Evolutionary conservation across 176 grass and related monocot genomes (phyloP).

Genomic region (Poa pratensis): DNA sequence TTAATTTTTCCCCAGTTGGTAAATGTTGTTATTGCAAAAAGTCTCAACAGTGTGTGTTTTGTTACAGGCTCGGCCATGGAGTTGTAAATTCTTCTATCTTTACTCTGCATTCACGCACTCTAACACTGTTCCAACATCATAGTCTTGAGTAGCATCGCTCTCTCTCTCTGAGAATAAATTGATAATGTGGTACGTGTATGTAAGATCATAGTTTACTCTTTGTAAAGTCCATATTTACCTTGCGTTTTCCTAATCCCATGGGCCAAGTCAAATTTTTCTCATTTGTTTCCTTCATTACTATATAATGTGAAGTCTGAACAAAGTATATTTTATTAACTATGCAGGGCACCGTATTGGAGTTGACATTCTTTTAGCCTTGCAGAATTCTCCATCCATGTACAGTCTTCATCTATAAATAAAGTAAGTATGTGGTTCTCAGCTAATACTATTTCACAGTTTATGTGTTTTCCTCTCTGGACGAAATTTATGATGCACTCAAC

Average conservation of each 20-base stretch:
- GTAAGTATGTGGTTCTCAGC: background rate
- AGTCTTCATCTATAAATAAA: background rate
- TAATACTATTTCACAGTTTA: background rate
- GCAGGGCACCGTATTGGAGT: background rate
- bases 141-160: background rate
- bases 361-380: background rate
- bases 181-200: background rate
- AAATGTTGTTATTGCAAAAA: background rate
- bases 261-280: background rate
- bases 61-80: background rate
- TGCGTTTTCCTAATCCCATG: background rate
- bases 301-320: background rate
- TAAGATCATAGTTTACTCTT: background rate
- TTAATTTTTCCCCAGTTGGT: background rate
- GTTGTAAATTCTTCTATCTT: background rate
- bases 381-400: background rate
- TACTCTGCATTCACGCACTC: background rate
- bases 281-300: background rate
- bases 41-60: too few relatives aligned
- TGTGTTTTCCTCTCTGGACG: background rate
- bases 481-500: background rate
- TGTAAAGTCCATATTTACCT: background rate
- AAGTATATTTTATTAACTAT: background rate
- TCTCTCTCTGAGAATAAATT: too few relatives aligned
- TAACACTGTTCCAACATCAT: background rate